Conservation (phyloP, 2,329 filamentous ascomycete genomes). For the Aspergillus floridensis region DNA sequence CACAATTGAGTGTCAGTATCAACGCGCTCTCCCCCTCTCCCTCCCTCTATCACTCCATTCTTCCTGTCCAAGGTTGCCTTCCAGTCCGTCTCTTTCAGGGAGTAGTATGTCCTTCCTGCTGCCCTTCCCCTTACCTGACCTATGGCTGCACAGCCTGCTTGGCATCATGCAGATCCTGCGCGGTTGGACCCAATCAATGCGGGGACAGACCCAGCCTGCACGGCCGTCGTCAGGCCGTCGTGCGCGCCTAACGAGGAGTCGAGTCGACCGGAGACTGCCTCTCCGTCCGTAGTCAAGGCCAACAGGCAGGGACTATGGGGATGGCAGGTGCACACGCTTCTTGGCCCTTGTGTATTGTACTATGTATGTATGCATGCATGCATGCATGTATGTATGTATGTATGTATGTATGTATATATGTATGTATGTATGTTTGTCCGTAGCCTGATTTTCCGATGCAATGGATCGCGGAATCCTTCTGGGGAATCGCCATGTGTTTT, state of each 20-base stretch:
- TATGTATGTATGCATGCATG: no score
- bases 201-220: conserved; percentile 3
- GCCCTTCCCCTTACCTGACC: conserved; percentile 10
- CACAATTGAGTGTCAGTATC: background rate
- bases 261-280: conserved; percentile 8
- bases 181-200: conserved; percentile 9
- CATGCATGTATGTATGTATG: no score
- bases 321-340: background rate
- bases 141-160: conserved; percentile 20
- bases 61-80: background rate
- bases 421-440: no score
- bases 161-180: conserved; percentile 19
- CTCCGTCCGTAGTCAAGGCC: background rate
- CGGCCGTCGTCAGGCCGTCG: conserved; percentile 15
- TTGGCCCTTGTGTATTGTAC: background rate
- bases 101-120: background rate
- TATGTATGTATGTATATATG: no score
- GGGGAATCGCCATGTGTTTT: conserved; percentile 3
- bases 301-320: no score
- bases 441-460: background rate
- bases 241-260: conserved; percentile 8
- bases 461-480: background rate
- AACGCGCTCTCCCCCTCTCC: background rate
- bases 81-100: background rate
- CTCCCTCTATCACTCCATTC: background rate